phyloP scores from a whole-genome alignment of 2,329 filamentous ascomycete species.

The Aotearoamyces nothofagi region DNA sequence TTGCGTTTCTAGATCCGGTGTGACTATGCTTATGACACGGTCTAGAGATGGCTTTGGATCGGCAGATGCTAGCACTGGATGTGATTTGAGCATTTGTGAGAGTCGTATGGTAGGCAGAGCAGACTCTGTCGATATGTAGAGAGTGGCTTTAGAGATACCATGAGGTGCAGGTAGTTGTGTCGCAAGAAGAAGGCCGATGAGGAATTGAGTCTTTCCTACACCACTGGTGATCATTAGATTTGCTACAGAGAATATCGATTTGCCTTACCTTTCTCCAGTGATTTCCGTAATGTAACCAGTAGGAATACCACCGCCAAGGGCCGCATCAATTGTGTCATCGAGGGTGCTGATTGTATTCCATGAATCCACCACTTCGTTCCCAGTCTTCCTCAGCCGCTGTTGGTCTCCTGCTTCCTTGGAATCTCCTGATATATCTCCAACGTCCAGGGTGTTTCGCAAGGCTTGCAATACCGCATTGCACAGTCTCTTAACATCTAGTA shows the following conservation, averaged over 20 bases:
- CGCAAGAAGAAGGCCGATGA: constrained; percentile 70
- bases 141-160: constrained; percentile 56
- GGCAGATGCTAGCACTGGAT: constrained; percentile 41
- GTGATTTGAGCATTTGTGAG: constrained; percentile 55
- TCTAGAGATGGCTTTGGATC: constrained; percentile 47
- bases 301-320: constrained; percentile 66
- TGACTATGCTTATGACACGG: constrained; percentile 64
- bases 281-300: constrained; percentile 76
- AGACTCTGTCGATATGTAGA: constrained; percentile 92
- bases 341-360: constrained; percentile 64
- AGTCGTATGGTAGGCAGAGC: constrained; percentile 70
- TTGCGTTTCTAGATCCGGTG: constrained; percentile 83
- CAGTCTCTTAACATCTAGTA: constrained; percentile 65
- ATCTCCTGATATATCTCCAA: constrained; percentile 7
- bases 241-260: too few relatives aligned
- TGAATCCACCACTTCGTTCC: constrained; percentile 22
- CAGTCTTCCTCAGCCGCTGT: constrained; percentile 15
- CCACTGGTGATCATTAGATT: constrained; percentile 34
- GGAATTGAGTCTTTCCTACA: constrained; percentile 87
- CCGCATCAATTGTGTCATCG: constrained; percentile 53
- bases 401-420: constrained; percentile 3
- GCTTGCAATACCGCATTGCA: constrained; percentile 51
- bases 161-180: constrained; percentile 64
- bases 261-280: constrained; percentile 69
- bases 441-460: too few relatives aligned